Evolutionary conservation across 768 basidiomycete genomes (phyloP), one percentile per base, ranked within the genome.

Genomic region (Hygrocybe coccinea): DNA sequence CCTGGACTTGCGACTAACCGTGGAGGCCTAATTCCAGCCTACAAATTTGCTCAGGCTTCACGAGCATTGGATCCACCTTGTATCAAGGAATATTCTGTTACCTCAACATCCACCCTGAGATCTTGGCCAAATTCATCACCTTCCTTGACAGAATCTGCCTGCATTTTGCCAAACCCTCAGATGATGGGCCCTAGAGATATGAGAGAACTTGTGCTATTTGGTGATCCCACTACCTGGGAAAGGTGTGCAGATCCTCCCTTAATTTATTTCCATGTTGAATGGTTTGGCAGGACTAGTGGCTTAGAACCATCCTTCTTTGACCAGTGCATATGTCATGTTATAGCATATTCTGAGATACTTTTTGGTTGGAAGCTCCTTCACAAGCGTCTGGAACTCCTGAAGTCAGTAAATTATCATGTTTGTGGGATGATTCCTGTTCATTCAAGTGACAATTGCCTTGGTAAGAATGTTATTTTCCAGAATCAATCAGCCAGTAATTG

Each of bases 301-400:
- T 74, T 80, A 44, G 65, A 75, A 33, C 59, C 65, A 2, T 62
- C 69, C 8, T 63, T 80, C 50, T 74, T 82, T 19, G 68, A 73
- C 17, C 75, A 76, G 56, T 73, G 79, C 59, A 63, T 66, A 50
- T 58, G 67, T 29, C 89, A 93, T 66, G 74, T 92, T 19, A 69
- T 83, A 41, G 75, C 77, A 1, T 94, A 93, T 64, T 86, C 87
- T 5, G 89, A 93, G 54, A 71, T 87, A 59, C 72, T 94, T 21
- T 82, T 83, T 59, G 72, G 84, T 43, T 94, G 91, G 92, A 72
- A 82, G 58, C 66, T 91, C 51, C 72, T 80, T 60, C 76, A 82
- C 38, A 87, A 90, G 65, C 81, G 91, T 2, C 69, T 85, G 15
- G 89, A 91, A 59, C 75, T 93, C 1, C 69, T 92, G 55, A 89